Base-by-base conservation (phyloP, 2,329 filamentous ascomycete species). In the Madurella fahalii region DNA sequence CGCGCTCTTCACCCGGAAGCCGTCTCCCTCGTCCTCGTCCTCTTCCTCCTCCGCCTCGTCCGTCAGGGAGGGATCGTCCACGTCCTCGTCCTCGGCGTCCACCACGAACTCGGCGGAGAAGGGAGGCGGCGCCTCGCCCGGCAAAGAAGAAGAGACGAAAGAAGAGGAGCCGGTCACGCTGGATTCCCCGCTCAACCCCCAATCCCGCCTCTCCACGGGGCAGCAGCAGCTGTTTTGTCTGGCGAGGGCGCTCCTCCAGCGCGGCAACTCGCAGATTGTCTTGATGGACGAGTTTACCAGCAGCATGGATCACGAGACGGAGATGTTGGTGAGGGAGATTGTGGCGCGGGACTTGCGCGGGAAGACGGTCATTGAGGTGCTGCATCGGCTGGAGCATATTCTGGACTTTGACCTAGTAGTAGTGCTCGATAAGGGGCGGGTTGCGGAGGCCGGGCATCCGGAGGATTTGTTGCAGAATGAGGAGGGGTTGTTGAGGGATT, bases 281-380 rank as follows among this genome's bases (percentile, higher is more conserved):
- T 30, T 59, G 9, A 45, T 61, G 48, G 58, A 61, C 25, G 58
- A 61, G 57, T 50, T 50, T 16, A 61, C 52, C 20, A 57, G 56
- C 32, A 57, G 47, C 42, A 48, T 61, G 18, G 58, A 61, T 39
- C 47, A 46, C 13, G 52, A 59, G 18, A 61, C 58, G 5, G 56
- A 57, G 20, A 47, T 42, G 34, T 25, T 55, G 25, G 50, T 61
- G 40, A 45, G 58, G 20, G 25, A 51, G 17, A 44, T 61, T 39
- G 45, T 61, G 16, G 41, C 43, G 16, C 45, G 47, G 20, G 53
- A 59, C 25, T 51, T 61, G 9, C 34, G 13, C 30, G 43, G 31
- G 5, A 34, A 49, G n/a, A 61, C 58, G 2, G 51, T 59, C 9
- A 51, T 61, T 8, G 31, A 45, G 13, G 56, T 61, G 43, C 40